Conservation (phyloP, 2,329 filamentous ascomycete genomes). For the Furcasterigmium sp. region DNA sequence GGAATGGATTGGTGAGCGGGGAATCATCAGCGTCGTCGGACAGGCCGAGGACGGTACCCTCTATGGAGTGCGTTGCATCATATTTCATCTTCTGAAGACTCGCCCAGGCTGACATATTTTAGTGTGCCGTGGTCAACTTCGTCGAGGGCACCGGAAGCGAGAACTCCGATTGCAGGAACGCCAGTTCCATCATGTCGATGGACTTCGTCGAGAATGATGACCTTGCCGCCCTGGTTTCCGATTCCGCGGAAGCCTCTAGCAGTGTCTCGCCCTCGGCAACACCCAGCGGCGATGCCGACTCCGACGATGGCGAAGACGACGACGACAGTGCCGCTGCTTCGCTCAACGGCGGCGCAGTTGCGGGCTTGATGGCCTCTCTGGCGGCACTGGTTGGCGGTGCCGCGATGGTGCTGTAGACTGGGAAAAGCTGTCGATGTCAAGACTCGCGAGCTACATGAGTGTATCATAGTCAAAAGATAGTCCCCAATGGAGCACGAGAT, state of each 20-base stretch:
- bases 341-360: neutral
- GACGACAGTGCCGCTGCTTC: slow-evolving; percentile 4
- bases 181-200: slow-evolving; percentile 17
- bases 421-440: no score
- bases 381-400: slow-evolving; percentile 9
- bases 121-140: slow-evolving; percentile 54
- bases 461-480: no score
- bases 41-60: slow-evolving; percentile 51
- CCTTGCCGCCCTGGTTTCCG: slow-evolving; percentile 26
- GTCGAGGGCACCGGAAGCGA: slow-evolving; percentile 33
- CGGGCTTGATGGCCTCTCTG: slow-evolving; percentile 2
- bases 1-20: slow-evolving; percentile 48
- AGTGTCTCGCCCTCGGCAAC: neutral
- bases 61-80: slow-evolving; percentile 41
- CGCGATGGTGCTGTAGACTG: slow-evolving; percentile 7
- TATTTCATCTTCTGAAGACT: neutral
- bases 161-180: slow-evolving; percentile 28
- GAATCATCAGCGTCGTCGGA: slow-evolving; percentile 47
- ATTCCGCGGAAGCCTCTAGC: slow-evolving; percentile 4
- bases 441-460: no score
- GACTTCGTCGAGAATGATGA: slow-evolving; percentile 23
- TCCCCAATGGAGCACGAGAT: no score
- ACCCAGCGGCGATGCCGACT: neutral
- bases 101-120: neutral
- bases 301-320: neutral